phyloP scores from a whole-genome alignment of 2,329 filamentous ascomycete species.

The Aspergillus neotritici region DNA sequence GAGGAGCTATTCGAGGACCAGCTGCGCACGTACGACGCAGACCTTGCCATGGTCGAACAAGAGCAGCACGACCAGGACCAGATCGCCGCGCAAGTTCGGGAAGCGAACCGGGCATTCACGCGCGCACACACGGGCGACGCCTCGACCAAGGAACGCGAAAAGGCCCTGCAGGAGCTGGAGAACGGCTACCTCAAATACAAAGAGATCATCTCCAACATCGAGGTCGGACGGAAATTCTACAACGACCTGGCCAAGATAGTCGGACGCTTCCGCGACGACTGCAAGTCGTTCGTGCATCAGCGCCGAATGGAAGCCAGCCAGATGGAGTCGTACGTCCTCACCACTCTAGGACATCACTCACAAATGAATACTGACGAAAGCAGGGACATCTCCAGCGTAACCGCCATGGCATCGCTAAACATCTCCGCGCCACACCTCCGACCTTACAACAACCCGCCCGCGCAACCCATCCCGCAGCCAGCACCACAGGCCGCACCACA shows the following conservation, averaged over 20 bases:
- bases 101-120: conserved; percentile 73
- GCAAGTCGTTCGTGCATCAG: conserved; percentile 70
- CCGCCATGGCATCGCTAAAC: conserved; percentile 54
- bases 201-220: conserved; percentile 86
- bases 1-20: conserved; percentile 83
- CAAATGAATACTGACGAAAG: conserved; percentile 2
- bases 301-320: conserved; percentile 73
- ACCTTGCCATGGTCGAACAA: conserved; percentile 63
- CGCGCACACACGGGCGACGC: conserved; percentile 63
- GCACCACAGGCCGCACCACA: conserved; percentile 20
- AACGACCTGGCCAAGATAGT: conserved; percentile 91
- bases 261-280: conserved; percentile 74
- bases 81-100: conserved; percentile 61
- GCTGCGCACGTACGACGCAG: conserved; percentile 73
- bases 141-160: conserved; percentile 68
- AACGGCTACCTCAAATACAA: conserved; percentile 95
- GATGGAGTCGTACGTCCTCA: conserved; percentile 62
- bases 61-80: conserved; percentile 73
- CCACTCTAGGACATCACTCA: not conserved
- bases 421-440: conserved; percentile 35
- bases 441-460: conserved; percentile 29
- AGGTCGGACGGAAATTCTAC: conserved; percentile 91
- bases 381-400: conserved; percentile 51
- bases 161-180: conserved; percentile 79
- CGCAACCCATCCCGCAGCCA: conserved; percentile 26